These are phyloP conservation scores for Rhazya stricta DNA, from an alignment of 257 asterid genomes.

Conservation along the genomic window DNA sequence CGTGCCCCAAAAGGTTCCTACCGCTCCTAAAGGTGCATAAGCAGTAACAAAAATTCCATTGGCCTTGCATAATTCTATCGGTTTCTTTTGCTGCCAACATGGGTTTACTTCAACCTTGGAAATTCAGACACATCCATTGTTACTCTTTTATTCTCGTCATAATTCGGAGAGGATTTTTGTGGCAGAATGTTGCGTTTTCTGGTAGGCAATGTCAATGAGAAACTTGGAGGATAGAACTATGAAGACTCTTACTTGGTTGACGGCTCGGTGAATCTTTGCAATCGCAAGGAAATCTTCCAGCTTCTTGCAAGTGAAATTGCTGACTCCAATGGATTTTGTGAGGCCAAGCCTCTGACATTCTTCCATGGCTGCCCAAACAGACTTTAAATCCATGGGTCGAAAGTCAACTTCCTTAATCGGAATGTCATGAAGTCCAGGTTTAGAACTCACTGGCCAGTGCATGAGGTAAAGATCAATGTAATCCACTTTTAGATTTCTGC, in stretches of 20 bases:
- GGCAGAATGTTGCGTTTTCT: neutral
- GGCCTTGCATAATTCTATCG: slow-evolving; percentile 49
- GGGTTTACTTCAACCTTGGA: slow-evolving; percentile 70
- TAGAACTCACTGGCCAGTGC: slow-evolving; percentile 45
- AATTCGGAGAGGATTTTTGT: neutral
- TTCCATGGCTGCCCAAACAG: slow-evolving; percentile 57
- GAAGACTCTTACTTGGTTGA: slow-evolving; percentile 44
- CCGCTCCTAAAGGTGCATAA: slow-evolving; percentile 52
- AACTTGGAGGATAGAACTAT: neutral
- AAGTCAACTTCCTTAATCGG: slow-evolving; percentile 39
- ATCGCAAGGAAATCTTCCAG: slow-evolving; percentile 23
- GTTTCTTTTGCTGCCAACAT: slow-evolving; percentile 72
- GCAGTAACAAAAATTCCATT: slow-evolving; percentile 48
- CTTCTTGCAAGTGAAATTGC: slow-evolving; percentile 47
- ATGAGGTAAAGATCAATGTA: slow-evolving; percentile 47
- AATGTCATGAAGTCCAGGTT: slow-evolving; percentile 25
- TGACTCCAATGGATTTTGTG: slow-evolving; percentile 48
- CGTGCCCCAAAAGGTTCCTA: slow-evolving; percentile 52
- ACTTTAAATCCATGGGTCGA: slow-evolving; percentile 38
- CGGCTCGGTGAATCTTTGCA: slow-evolving; percentile 55
- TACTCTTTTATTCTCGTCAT: neutral
- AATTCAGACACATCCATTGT: slow-evolving; percentile 5
- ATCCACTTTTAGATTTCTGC: slow-evolving; percentile 43
- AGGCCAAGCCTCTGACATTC: slow-evolving; percentile 43
- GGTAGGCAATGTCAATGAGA: too few relatives aligned